Percentiles rank a stretch among this genome's conserved stretches.
Conservation (phyloP, 164 flowering plant species). For the Kalanchoe fedtschenkoi region DNA sequence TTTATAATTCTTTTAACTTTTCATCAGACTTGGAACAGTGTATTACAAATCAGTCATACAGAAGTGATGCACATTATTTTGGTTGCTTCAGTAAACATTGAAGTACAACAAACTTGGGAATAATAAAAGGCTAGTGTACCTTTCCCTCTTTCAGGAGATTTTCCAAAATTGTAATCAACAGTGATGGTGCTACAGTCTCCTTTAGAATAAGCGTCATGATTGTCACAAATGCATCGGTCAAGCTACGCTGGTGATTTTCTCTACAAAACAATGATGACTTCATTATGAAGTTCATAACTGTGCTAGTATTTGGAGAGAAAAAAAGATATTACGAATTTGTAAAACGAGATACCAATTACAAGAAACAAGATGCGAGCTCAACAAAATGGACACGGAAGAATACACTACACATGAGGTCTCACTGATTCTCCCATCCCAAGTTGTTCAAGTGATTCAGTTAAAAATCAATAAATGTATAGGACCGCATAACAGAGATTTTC, state of each 20-base stretch:
- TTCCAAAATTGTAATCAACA: conserved; percentile 56
- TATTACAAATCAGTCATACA: background rate
- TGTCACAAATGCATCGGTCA: conserved; percentile 50
- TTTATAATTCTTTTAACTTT: background rate
- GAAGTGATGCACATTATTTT: background rate
- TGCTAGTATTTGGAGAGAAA: background rate
- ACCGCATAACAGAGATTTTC: too few species aligned
- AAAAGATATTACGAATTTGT: background rate
- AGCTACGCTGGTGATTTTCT: conserved; percentile 54
- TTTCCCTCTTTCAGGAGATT: conserved; percentile 60
- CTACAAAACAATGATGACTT: conserved; percentile 26
- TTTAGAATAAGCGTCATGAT: conserved; percentile 56
- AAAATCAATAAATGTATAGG: too few species aligned
- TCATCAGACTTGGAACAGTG: background rate
- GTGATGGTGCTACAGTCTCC: conserved; percentile 53
- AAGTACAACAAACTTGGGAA: background rate
- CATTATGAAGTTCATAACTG: background rate
- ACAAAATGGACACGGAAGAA: background rate
- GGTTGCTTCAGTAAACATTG: background rate
- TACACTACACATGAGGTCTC: background rate
- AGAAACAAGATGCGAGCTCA: background rate
- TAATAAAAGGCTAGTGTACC: conserved; percentile 34
- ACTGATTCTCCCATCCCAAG: too few species aligned
- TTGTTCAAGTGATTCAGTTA: too few species aligned
- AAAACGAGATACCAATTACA: background rate